phyloP scores from a whole-genome alignment of 331 rosid species.

The Telfairia occidentalis region DNA sequence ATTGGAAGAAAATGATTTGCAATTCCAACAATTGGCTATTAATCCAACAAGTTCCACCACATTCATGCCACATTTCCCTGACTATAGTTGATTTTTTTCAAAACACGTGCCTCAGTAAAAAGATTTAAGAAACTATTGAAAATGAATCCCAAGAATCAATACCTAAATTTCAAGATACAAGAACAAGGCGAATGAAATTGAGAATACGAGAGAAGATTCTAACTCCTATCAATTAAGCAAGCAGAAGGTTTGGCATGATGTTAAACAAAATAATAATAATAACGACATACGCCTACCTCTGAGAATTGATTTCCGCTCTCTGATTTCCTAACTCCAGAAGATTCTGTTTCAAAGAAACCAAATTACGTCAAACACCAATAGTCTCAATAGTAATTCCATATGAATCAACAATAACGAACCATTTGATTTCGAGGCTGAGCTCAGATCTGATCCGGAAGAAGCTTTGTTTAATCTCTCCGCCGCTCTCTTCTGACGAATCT shows the following conservation, averaged over 20 bases:
- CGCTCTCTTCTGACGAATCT: slow-evolving; percentile 88
- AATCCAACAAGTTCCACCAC: not conserved
- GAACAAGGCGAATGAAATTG: not conserved
- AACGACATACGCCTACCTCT: slow-evolving; percentile 34
- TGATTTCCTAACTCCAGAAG: slow-evolving; percentile 40
- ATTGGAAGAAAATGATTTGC: not conserved
- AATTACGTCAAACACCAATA: not conserved
- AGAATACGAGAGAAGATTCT: not conserved
- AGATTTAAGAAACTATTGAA: not conserved
- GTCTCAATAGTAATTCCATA: not conserved
- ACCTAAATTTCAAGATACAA: slow-evolving; percentile 2
- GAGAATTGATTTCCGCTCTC: slow-evolving; percentile 58
- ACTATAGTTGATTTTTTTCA: not conserved
- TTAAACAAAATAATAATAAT: not conserved
- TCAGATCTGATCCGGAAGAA: slow-evolving; percentile 79
- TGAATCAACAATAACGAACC: slow-evolving; percentile 30
- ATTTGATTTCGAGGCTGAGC: slow-evolving; percentile 24
- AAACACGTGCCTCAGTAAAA: not conserved
- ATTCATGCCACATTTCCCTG: not conserved
- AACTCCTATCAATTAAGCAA: not conserved
- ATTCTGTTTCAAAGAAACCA: slow-evolving; percentile 28
- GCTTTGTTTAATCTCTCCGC: slow-evolving; percentile 68
- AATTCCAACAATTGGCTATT: not conserved
- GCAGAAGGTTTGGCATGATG: not conserved
- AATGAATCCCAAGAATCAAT: not conserved